Base-by-base conservation (phyloP, 208 protist species). In the Acanthamoeba sp. region DNA sequence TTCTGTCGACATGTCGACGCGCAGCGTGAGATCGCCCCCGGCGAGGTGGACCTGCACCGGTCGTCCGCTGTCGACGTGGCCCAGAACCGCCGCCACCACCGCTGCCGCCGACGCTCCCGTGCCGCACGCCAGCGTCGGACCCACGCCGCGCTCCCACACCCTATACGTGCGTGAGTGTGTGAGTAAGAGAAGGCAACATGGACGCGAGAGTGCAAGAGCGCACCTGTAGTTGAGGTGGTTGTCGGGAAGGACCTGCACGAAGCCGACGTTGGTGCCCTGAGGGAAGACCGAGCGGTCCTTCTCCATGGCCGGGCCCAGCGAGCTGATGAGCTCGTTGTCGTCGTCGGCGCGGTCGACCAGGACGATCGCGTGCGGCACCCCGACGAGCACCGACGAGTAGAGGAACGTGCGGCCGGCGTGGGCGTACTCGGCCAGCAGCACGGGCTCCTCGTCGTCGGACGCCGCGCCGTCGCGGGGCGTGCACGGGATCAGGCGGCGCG, bases 241-340 rank as follows among this genome's bases (percentile, higher is more conserved):
- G 71, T 80, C 22, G 29, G 71, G 5, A 18, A 80, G n/a, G 71
- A 80, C 38, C 18, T 80, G 71, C 71, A 80, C 71, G 71, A 80
- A 80, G 71, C 71, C 71, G 34, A 80, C 71, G 71, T 80, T 80
- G 71, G 71, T 80, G 0, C 71, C 71, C 22, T 48, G 71, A 0
- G 71, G 71, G 34, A 80, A 80, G 32, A 80, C 14, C 34, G 71
- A 0, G 32, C 34, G 32, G 36, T 80, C 71, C 36, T 80, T 80
- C 36, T 80, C 71, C 10, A 80, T 38, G 36, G 24, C 71, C 18
- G 71, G 71, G 9, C 71, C 71, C 16, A 80, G 22, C 14, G 71
- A 80, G 4, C 71, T 5, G 18, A 80, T 48, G 20, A 80, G 71
- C 34, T 48, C 71, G 0, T 80, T n/a, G n/a, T n/a, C 71, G 36